Conservation (phyloP, 352 stramenopile species). For the Pythium grandisporangium region DNA sequence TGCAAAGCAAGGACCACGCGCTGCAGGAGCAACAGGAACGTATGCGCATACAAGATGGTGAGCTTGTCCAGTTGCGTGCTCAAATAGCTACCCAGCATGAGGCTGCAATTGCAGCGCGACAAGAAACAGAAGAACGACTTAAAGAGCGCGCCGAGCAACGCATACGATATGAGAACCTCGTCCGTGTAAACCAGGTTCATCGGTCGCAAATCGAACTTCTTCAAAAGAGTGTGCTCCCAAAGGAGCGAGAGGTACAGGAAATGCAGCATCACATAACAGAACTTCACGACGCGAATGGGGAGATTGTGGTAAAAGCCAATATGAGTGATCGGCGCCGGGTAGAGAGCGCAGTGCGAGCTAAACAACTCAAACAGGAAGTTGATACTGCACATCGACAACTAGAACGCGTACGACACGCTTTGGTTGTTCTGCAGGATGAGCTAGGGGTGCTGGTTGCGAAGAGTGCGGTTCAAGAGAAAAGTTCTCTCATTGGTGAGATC, state of each 20-base stretch:
- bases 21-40: slow-evolving; percentile 23
- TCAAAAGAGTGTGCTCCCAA: slow-evolving; percentile 57
- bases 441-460: slow-evolving; percentile 44
- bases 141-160: slow-evolving; percentile 26
- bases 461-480: slow-evolving; percentile 59
- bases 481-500: slow-evolving; percentile 42
- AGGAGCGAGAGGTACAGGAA: slow-evolving; percentile 49
- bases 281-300: slow-evolving; percentile 52
- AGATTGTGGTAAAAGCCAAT: slow-evolving; percentile 63
- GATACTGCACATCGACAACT: slow-evolving; percentile 19
- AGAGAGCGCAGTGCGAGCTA: slow-evolving; percentile 27
- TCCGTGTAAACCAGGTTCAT: slow-evolving; percentile 61
- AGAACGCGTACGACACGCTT: slow-evolving; percentile 38
- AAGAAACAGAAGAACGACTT: slow-evolving; percentile 35
- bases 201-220: slow-evolving; percentile 64
- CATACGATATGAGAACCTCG: slow-evolving; percentile 32
- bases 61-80: too few species aligned
- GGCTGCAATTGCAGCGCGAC: slow-evolving; percentile 13
- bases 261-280: slow-evolving; percentile 56
- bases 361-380: slow-evolving; percentile 34
- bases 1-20: slow-evolving; percentile 54
- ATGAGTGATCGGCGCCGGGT: slow-evolving; percentile 48
- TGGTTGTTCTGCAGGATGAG: slow-evolving; percentile 56
- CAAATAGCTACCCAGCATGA: slow-evolving; percentile 27
- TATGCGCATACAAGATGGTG: too few species aligned